These are phyloP conservation scores for Pholiota conissans DNA, from an alignment of 768 basidiomycete species.

Conservation along the genomic window DNA sequence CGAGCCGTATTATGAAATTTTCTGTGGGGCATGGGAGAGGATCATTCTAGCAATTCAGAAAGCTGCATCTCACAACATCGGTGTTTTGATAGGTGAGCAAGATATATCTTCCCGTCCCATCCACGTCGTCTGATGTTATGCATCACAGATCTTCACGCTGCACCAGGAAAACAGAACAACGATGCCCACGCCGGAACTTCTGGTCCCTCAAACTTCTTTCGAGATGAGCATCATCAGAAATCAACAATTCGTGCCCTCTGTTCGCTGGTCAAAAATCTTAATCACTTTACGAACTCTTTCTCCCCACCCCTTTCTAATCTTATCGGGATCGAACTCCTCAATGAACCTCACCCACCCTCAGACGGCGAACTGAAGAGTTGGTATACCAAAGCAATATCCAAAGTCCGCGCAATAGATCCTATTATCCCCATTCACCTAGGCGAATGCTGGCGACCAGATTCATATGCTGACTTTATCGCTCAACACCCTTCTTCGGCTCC, in stretches of 20 bases:
- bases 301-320: constrained; percentile 46
- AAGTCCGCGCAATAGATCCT: constrained; percentile 49
- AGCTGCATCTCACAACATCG: constrained; percentile 60
- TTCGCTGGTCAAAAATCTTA: constrained; percentile 35
- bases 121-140: neutral
- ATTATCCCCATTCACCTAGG: constrained; percentile 69
- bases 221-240: constrained; percentile 38
- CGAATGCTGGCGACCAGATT: constrained; percentile 73
- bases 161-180: constrained; percentile 73
- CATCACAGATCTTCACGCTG: constrained; percentile 67
- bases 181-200: constrained; percentile 70
- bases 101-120: neutral
- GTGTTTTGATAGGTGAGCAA: constrained; percentile 66
- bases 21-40: constrained; percentile 66
- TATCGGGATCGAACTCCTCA: constrained; percentile 61
- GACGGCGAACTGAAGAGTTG: constrained; percentile 57
- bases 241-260: constrained; percentile 51
- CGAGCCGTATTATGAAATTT: constrained; percentile 45
- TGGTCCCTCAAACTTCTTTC: constrained; percentile 50
- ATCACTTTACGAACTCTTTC: constrained; percentile 23
- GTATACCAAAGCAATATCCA: constrained; percentile 59
- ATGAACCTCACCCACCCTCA: constrained; percentile 53
- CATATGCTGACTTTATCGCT: constrained; percentile 57
- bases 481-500: constrained; percentile 31
- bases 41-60: constrained; percentile 59